phyloP scores from a whole-genome alignment of 805 yeast species.

The Teunomyces panamensis region DNA sequence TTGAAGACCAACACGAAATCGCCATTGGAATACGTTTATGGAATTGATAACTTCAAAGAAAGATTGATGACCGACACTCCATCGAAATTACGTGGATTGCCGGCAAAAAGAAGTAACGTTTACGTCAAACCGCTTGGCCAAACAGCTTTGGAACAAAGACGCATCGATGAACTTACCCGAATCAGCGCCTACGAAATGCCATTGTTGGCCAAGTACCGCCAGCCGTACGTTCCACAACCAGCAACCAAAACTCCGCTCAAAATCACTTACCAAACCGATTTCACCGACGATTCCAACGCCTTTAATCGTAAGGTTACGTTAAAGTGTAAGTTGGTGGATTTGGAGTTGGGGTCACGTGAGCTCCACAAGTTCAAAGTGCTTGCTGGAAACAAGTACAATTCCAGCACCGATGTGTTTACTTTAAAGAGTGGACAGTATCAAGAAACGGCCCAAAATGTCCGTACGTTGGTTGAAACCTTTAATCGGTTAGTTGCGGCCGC shows the following conservation, averaged over 20 bases:
- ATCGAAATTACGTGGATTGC: constrained; percentile 31
- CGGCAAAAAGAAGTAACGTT: constrained; percentile 36
- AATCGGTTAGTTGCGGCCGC: constrained; percentile 61
- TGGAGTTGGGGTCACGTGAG: constrained; percentile 50
- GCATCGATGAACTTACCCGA: constrained; percentile 71
- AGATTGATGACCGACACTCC: constrained; percentile 42
- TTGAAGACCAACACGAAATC: constrained; percentile 29
- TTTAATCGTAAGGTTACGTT: constrained; percentile 64
- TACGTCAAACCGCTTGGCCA: constrained; percentile 34
- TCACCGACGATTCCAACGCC: constrained; percentile 72
- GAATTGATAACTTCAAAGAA: constrained; percentile 42
- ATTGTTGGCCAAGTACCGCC: constrained; percentile 68
- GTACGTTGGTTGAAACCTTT: constrained; percentile 63
- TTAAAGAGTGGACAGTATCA: constrained; percentile 64
- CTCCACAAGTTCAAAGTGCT: constrained; percentile 74
- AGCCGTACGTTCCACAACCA: constrained; percentile 55
- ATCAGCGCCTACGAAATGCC: constrained; percentile 94
- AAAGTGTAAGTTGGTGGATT: constrained; percentile 47
- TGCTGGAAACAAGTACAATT: constrained; percentile 75
- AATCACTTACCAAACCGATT: constrained; percentile 66
- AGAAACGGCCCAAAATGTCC: constrained; percentile 84
- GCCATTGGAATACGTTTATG: constrained; percentile 37
- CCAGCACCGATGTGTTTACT: constrained; percentile 54
- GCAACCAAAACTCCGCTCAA: constrained; percentile 49
- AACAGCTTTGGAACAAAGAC: constrained; percentile 55